A percentile compares a stretch with the other conserved stretches of the same genome.
Conservation (phyloP, 805 yeast genomes). For the Cyberlindnera sargentensis region DNA sequence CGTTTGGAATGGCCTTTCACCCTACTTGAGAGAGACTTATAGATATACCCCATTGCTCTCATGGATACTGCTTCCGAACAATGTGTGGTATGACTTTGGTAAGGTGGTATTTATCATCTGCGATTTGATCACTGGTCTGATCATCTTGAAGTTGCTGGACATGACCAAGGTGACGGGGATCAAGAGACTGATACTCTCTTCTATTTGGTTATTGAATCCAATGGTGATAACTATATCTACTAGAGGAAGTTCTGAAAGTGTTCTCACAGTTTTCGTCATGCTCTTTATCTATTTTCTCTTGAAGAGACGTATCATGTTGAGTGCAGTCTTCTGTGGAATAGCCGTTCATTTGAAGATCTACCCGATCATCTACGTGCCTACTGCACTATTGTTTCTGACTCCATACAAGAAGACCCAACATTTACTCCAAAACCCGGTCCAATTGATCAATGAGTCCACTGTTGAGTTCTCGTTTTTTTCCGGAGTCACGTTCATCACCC, state of each 20-base stretch:
- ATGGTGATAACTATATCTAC: constrained; percentile 92
- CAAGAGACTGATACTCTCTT: constrained; percentile 36
- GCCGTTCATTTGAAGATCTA: constrained; percentile 87
- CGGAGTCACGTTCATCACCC: constrained; percentile 33
- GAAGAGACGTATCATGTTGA: constrained; percentile 24
- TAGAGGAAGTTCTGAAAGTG: constrained; percentile 89
- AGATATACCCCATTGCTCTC: constrained; percentile 89
- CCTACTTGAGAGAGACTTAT: constrained; percentile 81
- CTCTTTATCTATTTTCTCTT: constrained; percentile 43
- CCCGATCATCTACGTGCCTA: constrained; percentile 83
- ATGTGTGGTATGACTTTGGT: constrained; percentile 56
- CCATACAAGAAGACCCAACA: constrained; percentile 14
- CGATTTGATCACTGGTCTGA: constrained; percentile 74
- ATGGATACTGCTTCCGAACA: constrained; percentile 74
- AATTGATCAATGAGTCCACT: constrained; percentile 34
- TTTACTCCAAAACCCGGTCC: constrained; percentile 19
- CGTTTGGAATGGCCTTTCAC: constrained; percentile 51
- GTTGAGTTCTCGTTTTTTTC: constrained; percentile 36
- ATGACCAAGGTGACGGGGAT: constrained; percentile 16
- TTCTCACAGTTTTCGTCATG: constrained; percentile 73
- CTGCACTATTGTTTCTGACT: constrained; percentile 44
- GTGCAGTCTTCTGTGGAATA: constrained; percentile 33
- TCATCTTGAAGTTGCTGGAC: constrained; percentile 40
- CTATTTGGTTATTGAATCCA: constrained; percentile 88
- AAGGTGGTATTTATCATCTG: constrained; percentile 69